A percentile compares a stretch with the other conserved stretches of the same genome.
phyloP scores from a whole-genome alignment of 495 filamentous ascomycete genomes.

The Daldinia bambusicola region DNA sequence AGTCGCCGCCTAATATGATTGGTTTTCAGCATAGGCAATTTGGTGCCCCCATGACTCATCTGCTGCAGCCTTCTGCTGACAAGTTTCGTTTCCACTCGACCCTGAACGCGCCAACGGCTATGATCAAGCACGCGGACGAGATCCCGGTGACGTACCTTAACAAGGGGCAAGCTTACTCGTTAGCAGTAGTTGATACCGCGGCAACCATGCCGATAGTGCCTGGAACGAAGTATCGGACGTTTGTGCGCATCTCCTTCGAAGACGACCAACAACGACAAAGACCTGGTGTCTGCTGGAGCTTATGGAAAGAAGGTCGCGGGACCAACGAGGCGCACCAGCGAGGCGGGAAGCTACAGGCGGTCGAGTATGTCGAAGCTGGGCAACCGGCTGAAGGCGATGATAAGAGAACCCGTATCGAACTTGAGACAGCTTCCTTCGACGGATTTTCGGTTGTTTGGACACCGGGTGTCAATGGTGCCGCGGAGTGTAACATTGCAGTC shows the following conservation, averaged over 20 bases:
- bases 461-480: slow-evolving; percentile 66
- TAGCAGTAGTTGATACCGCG: slow-evolving; percentile 79
- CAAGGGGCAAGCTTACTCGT: slow-evolving; percentile 90
- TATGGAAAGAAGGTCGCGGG: slow-evolving; percentile 95
- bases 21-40: slow-evolving; percentile 53
- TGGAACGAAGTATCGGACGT: slow-evolving; percentile 79
- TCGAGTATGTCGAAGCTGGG: slow-evolving; percentile 87
- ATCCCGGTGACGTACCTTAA: slow-evolving; percentile 97
- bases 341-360: slow-evolving; percentile 86
- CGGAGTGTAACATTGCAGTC: slow-evolving; percentile 84
- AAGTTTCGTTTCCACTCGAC: slow-evolving; percentile 94
- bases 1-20: slow-evolving; percentile 58
- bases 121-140: slow-evolving; percentile 87
- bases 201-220: slow-evolving; percentile 52
- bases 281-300: slow-evolving; percentile 86
- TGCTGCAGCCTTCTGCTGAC: slow-evolving; percentile 56
- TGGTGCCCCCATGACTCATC: slow-evolving; percentile 54
- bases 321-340: slow-evolving; percentile 89
- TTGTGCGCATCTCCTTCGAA: slow-evolving; percentile 91
- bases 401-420: slow-evolving; percentile 76
- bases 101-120: slow-evolving; percentile 94
- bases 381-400: slow-evolving; percentile 75
- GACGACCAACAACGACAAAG: slow-evolving; percentile 87
- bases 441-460: slow-evolving; percentile 93
- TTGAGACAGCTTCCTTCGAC: slow-evolving; percentile 87